phyloP scores from a whole-genome alignment of 1,139 yeast species.

The Pichia sp. region DNA sequence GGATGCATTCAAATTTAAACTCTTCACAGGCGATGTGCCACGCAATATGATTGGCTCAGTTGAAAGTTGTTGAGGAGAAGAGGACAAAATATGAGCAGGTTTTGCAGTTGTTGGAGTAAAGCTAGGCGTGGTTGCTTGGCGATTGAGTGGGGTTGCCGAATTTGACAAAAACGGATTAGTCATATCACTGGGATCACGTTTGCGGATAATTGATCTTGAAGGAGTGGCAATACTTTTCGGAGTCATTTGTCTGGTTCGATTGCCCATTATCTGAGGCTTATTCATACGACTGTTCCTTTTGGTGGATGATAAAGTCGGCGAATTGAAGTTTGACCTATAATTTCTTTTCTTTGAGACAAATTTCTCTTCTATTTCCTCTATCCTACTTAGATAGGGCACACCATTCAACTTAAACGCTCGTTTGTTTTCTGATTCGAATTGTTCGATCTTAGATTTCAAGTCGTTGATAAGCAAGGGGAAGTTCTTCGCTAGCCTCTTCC shows the following conservation, averaged over 20 bases:
- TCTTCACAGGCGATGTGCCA: conserved; percentile 24
- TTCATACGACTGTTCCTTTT: conserved; percentile 1
- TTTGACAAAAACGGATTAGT: conserved; percentile 16
- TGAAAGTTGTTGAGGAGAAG: conserved; percentile 16
- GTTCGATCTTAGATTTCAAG: conserved; percentile 40
- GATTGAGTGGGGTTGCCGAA: conserved; percentile 17
- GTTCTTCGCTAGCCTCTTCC: conserved; percentile 58
- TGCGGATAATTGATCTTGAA: conserved; percentile 11
- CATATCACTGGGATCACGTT: conserved; percentile 11
- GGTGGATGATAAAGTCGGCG: conserved; percentile 4
- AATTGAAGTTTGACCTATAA: conserved; percentile 8
- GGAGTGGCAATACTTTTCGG: conserved; percentile 6
- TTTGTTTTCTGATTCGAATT: conserved; percentile 38
- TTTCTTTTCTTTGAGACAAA: conserved; percentile 6
- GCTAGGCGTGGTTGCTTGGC: too few relatives aligned
- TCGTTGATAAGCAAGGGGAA: conserved; percentile 57
- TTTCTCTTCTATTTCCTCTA: conserved; percentile 16
- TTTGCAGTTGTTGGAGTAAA: not conserved
- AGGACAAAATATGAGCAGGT: not conserved
- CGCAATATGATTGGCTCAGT: conserved; percentile 22
- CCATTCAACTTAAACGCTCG: conserved; percentile 40
- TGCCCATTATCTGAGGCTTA: not conserved
- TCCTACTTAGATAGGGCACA: conserved; percentile 33
- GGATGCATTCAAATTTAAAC: conserved; percentile 7
- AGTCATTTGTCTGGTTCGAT: too few relatives aligned